Conservation (phyloP, 345 rosid species). For the Eucalyptus cladocalyx region DNA sequence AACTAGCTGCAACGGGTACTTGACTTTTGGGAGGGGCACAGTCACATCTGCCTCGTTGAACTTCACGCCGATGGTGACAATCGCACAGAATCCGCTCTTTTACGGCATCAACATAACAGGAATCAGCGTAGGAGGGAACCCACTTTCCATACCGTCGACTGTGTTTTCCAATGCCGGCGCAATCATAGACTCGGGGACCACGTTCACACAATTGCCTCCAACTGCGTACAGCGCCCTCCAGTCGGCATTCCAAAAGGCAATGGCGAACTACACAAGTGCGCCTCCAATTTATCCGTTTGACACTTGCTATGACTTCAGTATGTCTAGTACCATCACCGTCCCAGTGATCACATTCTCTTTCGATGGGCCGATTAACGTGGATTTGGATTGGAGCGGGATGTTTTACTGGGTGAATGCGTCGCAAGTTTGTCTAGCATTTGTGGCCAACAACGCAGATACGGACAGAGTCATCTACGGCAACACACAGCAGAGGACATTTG, state of each 20-base stretch:
- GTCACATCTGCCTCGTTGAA: neutral
- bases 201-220: neutral
- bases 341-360: neutral
- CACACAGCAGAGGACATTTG: neutral
- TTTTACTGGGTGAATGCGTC: neutral
- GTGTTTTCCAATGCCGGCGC: neutral
- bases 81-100: neutral
- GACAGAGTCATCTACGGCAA: neutral
- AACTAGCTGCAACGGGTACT: neutral
- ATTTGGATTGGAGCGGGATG: neutral
- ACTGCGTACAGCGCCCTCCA: neutral
- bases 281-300: rapidly evolving
- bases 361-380: neutral
- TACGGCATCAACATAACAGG: neutral
- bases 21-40: neutral
- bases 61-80: neutral
- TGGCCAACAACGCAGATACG: neutral
- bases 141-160: neutral
- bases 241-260: neutral
- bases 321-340: neutral
- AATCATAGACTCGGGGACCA: neutral
- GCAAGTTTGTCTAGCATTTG: neutral
- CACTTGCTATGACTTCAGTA: neutral
- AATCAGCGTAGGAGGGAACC: neutral
- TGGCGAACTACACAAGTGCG: neutral